Conservation (phyloP, 139 green algal genomes). For the Chlamydomonas applanata region DNA sequence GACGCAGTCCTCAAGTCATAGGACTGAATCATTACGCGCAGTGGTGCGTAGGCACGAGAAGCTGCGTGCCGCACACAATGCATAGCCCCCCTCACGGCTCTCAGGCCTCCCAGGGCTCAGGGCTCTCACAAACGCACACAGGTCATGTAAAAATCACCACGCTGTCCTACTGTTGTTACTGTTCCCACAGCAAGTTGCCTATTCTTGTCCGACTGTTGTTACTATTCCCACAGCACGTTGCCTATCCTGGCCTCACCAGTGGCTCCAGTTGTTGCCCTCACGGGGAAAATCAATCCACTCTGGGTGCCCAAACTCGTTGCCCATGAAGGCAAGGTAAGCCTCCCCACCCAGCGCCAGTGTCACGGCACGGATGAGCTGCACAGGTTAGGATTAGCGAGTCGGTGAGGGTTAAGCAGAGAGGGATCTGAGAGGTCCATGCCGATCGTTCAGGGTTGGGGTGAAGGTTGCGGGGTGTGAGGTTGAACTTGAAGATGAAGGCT, state of each 20-base stretch:
- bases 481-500: too few species aligned
- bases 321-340: constrained; percentile 89
- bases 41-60: too few species aligned
- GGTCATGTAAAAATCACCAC: too few species aligned
- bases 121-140: too few species aligned
- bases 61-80: too few species aligned
- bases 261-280: constrained; percentile 93
- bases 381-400: background rate
- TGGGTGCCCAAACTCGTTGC: constrained; percentile 94
- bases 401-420: background rate
- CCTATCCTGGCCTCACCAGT: constrained; percentile 62
- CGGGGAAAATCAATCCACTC: constrained; percentile 97
- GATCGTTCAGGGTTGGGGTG: background rate
- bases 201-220: too few species aligned
- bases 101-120: too few species aligned
- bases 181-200: background rate
- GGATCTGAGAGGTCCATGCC: background rate
- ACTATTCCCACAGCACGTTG: background rate
- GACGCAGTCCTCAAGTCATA: background rate
- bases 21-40: too few species aligned
- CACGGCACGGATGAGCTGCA: constrained; percentile 81
- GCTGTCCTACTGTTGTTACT: too few species aligned
- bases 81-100: too few species aligned
- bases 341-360: constrained; percentile 90
- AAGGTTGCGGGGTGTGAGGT: too few species aligned